A percentile compares a stretch with the other conserved stretches of the same genome.
Conservation (phyloP, 2,329 filamentous ascomycete species). For the Colletotrichum tofieldiae region DNA sequence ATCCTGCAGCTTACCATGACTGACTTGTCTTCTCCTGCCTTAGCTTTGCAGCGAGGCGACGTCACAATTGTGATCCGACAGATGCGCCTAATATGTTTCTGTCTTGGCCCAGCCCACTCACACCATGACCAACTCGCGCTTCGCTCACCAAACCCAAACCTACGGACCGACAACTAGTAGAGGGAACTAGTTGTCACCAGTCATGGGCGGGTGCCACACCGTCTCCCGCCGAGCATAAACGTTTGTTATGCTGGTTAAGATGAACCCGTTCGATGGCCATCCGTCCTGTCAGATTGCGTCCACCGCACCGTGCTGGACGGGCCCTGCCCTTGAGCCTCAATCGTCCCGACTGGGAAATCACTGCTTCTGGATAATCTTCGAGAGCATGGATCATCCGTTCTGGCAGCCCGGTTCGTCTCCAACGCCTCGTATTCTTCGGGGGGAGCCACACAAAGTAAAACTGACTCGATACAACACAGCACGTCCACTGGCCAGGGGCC, state of each 20-base stretch:
- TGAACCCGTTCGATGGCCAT: constrained; percentile 21
- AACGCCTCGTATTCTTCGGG: constrained; percentile 39
- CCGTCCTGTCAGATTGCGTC: constrained; percentile 14
- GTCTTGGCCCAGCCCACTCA: constrained; percentile 32
- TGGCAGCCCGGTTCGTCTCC: constrained; percentile 36
- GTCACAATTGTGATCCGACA: constrained; percentile 31
- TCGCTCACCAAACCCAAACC: neutral
- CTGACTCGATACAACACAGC: constrained; percentile 42
- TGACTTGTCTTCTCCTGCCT: constrained; percentile 21
- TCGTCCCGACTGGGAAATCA: constrained; percentile 32
- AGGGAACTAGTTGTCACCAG: too few relatives aligned
- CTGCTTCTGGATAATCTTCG: constrained; percentile 36
- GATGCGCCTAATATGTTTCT: constrained; percentile 13
- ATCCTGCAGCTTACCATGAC: constrained; percentile 4
- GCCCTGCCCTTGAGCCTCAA: constrained; percentile 39
- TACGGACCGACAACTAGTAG: neutral
- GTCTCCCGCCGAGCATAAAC: constrained; percentile 22
- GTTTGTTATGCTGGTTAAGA: constrained; percentile 31
- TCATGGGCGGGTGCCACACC: constrained; percentile 1
- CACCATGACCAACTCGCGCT: neutral
- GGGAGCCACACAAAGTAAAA: constrained; percentile 33
- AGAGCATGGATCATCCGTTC: constrained; percentile 37
- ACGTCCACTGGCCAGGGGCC: constrained; percentile 30
- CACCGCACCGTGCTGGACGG: constrained; percentile 18
- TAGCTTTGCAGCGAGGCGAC: constrained; percentile 23